Evolutionary conservation across 1,284 basidiomycete species (phyloP).

Genomic region (Fistulinella cinereoalba): DNA sequence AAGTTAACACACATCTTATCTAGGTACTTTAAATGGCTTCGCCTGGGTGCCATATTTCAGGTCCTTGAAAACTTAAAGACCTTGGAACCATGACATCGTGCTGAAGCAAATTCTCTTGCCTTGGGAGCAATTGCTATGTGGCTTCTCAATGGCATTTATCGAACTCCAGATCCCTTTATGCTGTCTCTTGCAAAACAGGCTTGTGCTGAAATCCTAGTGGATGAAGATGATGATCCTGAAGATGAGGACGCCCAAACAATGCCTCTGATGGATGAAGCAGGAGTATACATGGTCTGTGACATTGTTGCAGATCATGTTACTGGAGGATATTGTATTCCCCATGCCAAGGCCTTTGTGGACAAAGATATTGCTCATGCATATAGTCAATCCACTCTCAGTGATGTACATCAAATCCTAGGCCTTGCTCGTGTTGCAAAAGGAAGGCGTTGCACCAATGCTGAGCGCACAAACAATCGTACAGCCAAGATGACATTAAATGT

Average conservation of each 20-base stretch:
- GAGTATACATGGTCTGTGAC: neutral
- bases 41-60: neutral
- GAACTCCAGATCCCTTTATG: neutral
- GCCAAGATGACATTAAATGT: neutral
- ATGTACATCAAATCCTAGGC: neutral
- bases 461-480: neutral
- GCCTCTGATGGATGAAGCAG: conserved; percentile 7
- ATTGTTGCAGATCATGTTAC: neutral
- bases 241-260: neutral
- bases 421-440: neutral
- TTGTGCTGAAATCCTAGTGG: neutral
- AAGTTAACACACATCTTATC: neutral
- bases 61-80: neutral
- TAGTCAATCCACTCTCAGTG: neutral
- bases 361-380: neutral
- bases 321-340: neutral
- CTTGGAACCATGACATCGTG: no score
- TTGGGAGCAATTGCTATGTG: conserved; percentile 3
- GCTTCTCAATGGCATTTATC: conserved; percentile 5
- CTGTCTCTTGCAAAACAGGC: neutral
- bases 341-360: neutral
- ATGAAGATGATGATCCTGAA: neutral
- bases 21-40: conserved; percentile 13
- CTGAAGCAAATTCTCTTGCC: neutral
- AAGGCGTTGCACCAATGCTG: neutral